Conservation (phyloP, 441 rosid genomes). For the Gossypium gossypioides region DNA sequence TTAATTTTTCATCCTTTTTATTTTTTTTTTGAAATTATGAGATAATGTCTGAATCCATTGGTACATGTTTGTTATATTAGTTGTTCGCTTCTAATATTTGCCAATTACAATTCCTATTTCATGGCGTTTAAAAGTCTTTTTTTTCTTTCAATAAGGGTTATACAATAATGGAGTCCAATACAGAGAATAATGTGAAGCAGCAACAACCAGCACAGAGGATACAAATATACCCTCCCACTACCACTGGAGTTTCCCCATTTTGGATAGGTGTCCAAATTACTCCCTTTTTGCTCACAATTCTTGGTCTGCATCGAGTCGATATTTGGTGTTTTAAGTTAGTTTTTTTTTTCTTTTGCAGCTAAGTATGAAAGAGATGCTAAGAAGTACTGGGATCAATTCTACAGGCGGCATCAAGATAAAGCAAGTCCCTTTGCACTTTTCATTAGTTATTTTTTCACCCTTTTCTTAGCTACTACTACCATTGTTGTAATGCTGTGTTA, state of each 20-base stretch:
- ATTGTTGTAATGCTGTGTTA: not conserved
- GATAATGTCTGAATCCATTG: not conserved
- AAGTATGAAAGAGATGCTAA: slow-evolving; percentile 84
- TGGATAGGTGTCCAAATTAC: slow-evolving; percentile 50
- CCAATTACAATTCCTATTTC: not conserved
- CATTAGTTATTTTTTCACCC: not conserved
- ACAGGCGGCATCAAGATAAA: slow-evolving; percentile 73
- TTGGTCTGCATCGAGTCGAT: not conserved
- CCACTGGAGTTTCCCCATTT: slow-evolving; percentile 50
- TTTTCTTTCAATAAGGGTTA: not conserved
- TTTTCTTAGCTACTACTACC: not conserved
- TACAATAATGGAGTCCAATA: slow-evolving; percentile 32
- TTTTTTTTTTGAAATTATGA: not conserved
- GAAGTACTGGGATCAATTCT: slow-evolving; percentile 87
- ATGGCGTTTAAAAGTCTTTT: not conserved
- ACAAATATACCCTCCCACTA: slow-evolving; percentile 57
- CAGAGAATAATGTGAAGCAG: slow-evolving; percentile 21
- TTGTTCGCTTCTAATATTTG: not conserved
- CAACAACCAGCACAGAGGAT: slow-evolving; percentile 31
- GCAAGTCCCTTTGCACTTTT: slow-evolving; percentile 22
- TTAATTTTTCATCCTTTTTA: not conserved
- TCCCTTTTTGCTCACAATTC: not conserved
- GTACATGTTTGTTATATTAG: not conserved
- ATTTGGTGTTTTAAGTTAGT: not conserved
- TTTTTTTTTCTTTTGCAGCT: slow-evolving; percentile 28